phyloP scores from a whole-genome alignment of 2,329 filamentous ascomycete genomes.

The Fusarium domesticum region DNA sequence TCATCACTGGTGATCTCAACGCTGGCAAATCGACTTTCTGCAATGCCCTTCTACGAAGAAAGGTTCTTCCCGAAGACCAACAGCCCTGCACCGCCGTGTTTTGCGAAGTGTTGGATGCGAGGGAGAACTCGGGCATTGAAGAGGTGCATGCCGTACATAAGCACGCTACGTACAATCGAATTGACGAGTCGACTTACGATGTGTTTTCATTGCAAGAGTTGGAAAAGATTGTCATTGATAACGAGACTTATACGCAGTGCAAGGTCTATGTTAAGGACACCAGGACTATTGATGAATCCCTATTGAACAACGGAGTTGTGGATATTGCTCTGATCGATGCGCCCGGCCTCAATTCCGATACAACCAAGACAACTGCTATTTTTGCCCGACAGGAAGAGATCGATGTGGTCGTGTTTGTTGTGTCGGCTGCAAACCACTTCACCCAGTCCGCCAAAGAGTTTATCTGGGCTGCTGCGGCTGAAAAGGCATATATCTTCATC shows the following conservation, averaged over 20 bases:
- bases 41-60: constrained; percentile 89
- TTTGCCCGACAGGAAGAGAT: constrained; percentile 98
- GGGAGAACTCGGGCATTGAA: constrained; percentile 86
- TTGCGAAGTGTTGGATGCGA: constrained; percentile 90
- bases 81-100: constrained; percentile 98
- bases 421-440: constrained; percentile 96
- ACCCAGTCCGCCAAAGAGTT: constrained; percentile 98
- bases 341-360: constrained; percentile 92
- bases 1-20: constrained; percentile 94
- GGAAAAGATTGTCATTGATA: constrained; percentile 87
- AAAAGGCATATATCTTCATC: constrained; percentile 98
- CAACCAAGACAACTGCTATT: constrained; percentile 92
- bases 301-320: constrained; percentile 95
- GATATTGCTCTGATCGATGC: constrained; percentile 98
- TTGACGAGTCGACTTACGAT: constrained; percentile 92
- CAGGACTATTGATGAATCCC: constrained; percentile 82
- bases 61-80: constrained; percentile 92
- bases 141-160: constrained; percentile 95
- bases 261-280: constrained; percentile 95
- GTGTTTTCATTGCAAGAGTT: constrained; percentile 75
- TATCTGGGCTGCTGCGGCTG: constrained; percentile 88
- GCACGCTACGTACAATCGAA: constrained; percentile 73
- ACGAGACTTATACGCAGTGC: constrained; percentile 85
- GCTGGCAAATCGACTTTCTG: constrained; percentile 98
- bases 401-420: constrained; percentile 97